Evolutionary conservation across 768 basidiomycete species (phyloP).

Genomic region (Leccinum disarticulatum): DNA sequence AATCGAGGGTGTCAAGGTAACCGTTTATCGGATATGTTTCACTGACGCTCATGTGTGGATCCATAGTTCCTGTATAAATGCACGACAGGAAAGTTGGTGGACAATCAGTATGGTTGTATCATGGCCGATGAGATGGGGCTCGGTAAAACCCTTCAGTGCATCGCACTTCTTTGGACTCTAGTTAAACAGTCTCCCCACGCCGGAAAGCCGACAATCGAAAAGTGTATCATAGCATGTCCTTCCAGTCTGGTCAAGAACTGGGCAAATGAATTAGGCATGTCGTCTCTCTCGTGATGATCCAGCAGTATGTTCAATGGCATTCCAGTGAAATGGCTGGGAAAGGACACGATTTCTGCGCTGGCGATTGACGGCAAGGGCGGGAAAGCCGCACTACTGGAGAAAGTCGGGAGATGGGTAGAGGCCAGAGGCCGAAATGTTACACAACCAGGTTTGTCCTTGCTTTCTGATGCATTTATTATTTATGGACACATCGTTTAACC

Average conservation of each 20-base stretch:
- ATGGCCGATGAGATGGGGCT: conserved; percentile 99
- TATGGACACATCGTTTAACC: background rate
- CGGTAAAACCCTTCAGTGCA: conserved; percentile 96
- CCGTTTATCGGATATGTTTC: conserved; percentile 2
- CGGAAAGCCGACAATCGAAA: conserved; percentile 87
- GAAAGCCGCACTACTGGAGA: conserved; percentile 75
- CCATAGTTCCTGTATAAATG: conserved; percentile 91
- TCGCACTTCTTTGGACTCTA: conserved; percentile 91
- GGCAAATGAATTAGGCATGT: conserved; percentile 91
- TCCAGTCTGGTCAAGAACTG: conserved; percentile 97
- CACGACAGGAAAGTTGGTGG: conserved; percentile 89
- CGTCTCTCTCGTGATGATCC: background rate
- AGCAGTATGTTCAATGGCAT: background rate
- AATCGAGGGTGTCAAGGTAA: conserved; percentile 95
- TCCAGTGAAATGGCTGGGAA: conserved; percentile 93
- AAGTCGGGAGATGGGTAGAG: conserved; percentile 86
- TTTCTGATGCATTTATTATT: background rate
- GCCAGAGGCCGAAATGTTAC: conserved; percentile 88
- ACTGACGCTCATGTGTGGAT: conserved; percentile 3
- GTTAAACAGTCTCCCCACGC: conserved; percentile 92
- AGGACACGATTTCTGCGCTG: conserved; percentile 75
- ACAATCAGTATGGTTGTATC: conserved; percentile 92
- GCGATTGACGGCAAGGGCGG: conserved; percentile 92
- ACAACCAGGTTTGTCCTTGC: conserved; percentile 66
- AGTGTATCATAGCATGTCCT: conserved; percentile 96